Conservation (phyloP, 306 rosid species). For the Calophaca sinica region DNA sequence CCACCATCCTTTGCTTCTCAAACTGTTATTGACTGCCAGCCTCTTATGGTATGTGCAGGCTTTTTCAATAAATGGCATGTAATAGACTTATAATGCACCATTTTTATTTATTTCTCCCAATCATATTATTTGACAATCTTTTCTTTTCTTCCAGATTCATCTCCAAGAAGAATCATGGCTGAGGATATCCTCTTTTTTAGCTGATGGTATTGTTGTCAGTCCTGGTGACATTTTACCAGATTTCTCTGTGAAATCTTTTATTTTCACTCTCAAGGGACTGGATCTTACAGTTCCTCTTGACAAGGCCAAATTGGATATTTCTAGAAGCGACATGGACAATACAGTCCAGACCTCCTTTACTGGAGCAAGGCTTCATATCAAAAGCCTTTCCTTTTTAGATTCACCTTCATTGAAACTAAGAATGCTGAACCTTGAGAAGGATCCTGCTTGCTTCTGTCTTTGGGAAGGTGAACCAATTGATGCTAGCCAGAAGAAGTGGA, state of each 20-base stretch:
- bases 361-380: constrained; percentile 89
- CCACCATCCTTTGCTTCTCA: constrained; percentile 91
- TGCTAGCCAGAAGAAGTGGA: constrained; percentile 93
- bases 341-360: constrained; percentile 63
- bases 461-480: constrained; percentile 92
- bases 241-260: constrained; percentile 77
- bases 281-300: constrained; percentile 82
- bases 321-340: constrained; percentile 53
- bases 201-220: constrained; percentile 84
- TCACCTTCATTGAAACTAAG: constrained; percentile 71
- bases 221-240: constrained; percentile 87
- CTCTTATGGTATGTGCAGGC: constrained; percentile 72
- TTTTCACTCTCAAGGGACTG: constrained; percentile 72
- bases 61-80: constrained; percentile 35
- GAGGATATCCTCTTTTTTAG: constrained; percentile 90
- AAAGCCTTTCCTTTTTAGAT: constrained; percentile 66
- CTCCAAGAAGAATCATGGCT: constrained; percentile 93
- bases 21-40: constrained; percentile 89
- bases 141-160: constrained; percentile 65
- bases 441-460: constrained; percentile 95
- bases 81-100: constrained; percentile 1
- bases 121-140: constrained; percentile 33
- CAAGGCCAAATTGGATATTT: constrained; percentile 51
- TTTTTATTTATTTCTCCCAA: constrained; percentile 27
- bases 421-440: constrained; percentile 83